Percentiles rank a stretch among this genome's conserved stretches.
These are phyloP conservation scores for Colletotrichum neosansevieriae DNA, from an alignment of 2,329 filamentous ascomycete genomes.

Conservation along the genomic window DNA sequence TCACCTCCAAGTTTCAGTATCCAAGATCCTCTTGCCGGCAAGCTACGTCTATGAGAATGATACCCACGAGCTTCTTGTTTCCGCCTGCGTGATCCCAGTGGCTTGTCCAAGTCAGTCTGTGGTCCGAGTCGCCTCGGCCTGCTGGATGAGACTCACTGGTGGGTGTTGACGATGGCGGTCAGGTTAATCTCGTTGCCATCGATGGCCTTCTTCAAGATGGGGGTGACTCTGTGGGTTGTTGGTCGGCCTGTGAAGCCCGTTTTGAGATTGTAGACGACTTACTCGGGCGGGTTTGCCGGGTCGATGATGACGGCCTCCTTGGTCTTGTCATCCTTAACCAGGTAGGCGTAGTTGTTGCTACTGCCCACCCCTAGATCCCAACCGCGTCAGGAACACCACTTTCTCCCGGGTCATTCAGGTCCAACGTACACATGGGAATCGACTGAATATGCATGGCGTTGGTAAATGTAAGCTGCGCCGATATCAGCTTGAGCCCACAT, in stretches of 20 bases:
- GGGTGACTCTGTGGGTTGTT: conserved; percentile 61
- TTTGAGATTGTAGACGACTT: conserved; percentile 45
- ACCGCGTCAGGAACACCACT: background rate
- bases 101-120: conserved; percentile 57
- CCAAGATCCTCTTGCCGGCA: no score
- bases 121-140: background rate
- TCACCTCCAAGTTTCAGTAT: no score
- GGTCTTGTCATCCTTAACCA: conserved; percentile 82
- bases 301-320: conserved; percentile 85
- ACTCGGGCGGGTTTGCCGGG: conserved; percentile 84
- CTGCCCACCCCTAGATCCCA: conserved; percentile 74
- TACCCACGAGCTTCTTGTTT: conserved; percentile 80
- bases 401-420: background rate
- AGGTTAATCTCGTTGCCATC: conserved; percentile 81
- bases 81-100: conserved; percentile 96
- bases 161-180: conserved; percentile 93
- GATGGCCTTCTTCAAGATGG: conserved; percentile 79
- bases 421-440: conserved; percentile 85
- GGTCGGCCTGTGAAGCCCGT: background rate
- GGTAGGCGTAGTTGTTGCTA: conserved; percentile 87
- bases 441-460: conserved; percentile 86
- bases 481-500: conserved; percentile 33
- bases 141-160: conserved; percentile 78
- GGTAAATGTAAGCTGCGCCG: conserved; percentile 48
- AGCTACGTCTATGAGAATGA: no score